A percentile compares a stretch with the other conserved stretches of the same genome.
phyloP scores from a whole-genome alignment of 1,284 basidiomycete species.

The Kwoniella shivajii region DNA sequence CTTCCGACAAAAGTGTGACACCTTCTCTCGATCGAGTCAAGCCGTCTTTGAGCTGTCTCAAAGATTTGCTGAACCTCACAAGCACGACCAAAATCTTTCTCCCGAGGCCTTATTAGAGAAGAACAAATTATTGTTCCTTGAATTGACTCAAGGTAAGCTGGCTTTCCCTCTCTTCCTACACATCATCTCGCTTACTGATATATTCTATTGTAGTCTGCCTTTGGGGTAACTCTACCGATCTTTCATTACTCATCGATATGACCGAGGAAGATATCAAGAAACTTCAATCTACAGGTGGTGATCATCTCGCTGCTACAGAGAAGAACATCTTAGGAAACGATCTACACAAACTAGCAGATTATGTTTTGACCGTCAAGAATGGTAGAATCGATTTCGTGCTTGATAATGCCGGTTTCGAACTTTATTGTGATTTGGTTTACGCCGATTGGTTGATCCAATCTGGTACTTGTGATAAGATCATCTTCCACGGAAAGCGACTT shows the following conservation, averaged over 20 bases:
- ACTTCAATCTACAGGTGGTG: constrained; percentile 95
- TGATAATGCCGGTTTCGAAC: constrained; percentile 74
- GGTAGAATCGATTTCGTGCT: constrained; percentile 83
- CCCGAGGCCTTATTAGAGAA: constrained; percentile 67
- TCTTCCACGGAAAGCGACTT: constrained; percentile 67
- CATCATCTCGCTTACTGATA: constrained; percentile 9
- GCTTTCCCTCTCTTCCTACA: neutral
- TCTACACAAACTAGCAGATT: constrained; percentile 77
- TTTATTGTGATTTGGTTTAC: constrained; percentile 96
- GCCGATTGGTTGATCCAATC: constrained; percentile 83
- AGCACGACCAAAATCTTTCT: constrained; percentile 62
- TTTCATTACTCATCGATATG: constrained; percentile 97
- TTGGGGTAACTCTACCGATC: constrained; percentile 96
- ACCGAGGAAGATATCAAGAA: constrained; percentile 97
- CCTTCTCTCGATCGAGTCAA: constrained; percentile 87
- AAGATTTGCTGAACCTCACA: constrained; percentile 86
- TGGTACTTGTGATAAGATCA: constrained; percentile 80
- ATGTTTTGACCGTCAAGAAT: constrained; percentile 73
- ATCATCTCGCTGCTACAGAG: constrained; percentile 91
- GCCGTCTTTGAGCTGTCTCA: constrained; percentile 95
- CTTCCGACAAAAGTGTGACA: constrained; percentile 93
- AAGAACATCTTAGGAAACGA: constrained; percentile 67
- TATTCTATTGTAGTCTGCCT: constrained; percentile 74
- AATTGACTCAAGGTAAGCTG: constrained; percentile 76
- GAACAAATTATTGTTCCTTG: constrained; percentile 88